Percentiles rank a stretch among this genome's conserved stretches.
These are phyloP conservation scores for Pythium coloratum DNA, from an alignment of 352 stramenopile genomes.

Conservation along the genomic window DNA sequence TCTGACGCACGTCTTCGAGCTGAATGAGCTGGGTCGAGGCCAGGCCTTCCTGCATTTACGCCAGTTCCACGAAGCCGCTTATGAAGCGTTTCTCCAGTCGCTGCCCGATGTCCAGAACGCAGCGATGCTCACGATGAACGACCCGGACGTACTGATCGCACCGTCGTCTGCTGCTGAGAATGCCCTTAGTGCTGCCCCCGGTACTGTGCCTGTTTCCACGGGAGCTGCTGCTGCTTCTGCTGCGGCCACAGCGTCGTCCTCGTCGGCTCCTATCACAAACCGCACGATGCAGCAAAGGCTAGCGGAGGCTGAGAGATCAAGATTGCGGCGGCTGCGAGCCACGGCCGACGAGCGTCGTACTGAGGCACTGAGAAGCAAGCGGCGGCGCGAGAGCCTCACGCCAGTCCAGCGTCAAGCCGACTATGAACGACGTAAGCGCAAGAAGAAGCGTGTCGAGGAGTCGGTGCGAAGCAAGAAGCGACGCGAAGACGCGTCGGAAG, in stretches of 20 bases:
- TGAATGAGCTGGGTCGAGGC: conserved; percentile 52
- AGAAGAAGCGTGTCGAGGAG: conserved; percentile 53
- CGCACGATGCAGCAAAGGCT: conserved; percentile 32
- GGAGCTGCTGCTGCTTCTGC: neutral
- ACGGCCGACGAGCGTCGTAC: conserved; percentile 46
- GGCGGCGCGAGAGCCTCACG: conserved; percentile 60
- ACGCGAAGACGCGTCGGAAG: conserved; percentile 45
- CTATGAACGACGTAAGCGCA: conserved; percentile 58
- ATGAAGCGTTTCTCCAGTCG: conserved; percentile 52
- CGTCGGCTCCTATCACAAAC: conserved; percentile 1
- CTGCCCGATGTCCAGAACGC: conserved; percentile 34
- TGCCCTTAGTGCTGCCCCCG: neutral
- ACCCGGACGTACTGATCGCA: neutral
- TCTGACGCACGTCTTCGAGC: conserved; percentile 63
- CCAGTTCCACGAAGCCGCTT: conserved; percentile 54
- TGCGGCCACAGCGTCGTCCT: neutral
- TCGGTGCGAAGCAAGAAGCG: conserved; percentile 47
- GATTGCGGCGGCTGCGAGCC: conserved; percentile 45
- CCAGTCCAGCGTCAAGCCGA: conserved; percentile 65
- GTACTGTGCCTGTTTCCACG: neutral
- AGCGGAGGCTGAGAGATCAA: conserved; percentile 60
- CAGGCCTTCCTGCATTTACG: conserved; percentile 69
- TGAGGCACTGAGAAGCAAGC: conserved; percentile 58
- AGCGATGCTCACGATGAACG: conserved; percentile 8
- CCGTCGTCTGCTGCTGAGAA: neutral